Evolutionary conservation across 176 grass and related monocot genomes (phyloP).

Genomic region (Pontederia paniculata): DNA sequence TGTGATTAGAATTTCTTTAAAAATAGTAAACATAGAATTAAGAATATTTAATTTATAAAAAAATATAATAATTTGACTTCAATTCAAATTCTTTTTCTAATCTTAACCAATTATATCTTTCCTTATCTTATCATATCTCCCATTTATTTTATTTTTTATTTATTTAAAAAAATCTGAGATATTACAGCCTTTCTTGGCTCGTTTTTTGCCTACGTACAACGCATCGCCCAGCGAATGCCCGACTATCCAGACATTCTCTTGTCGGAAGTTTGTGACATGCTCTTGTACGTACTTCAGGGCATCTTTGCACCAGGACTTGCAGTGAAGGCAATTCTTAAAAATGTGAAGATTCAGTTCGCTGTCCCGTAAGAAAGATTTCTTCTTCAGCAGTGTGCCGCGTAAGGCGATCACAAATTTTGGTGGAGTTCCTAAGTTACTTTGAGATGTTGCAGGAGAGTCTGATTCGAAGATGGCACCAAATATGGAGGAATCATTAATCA

Average conservation of each 20-base stretch:
- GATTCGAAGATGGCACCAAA: slow-evolving; percentile 25
- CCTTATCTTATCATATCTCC: no score
- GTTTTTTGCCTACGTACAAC: slow-evolving; percentile 20
- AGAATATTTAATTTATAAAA: no score
- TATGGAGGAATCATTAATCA: slow-evolving; percentile 33
- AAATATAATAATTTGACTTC: no score
- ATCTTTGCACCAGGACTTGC: slow-evolving; percentile 14
- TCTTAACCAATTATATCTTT: no score
- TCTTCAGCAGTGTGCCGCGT: not conserved
- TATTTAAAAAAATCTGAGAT: no score
- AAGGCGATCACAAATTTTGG: no score
- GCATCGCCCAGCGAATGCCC: slow-evolving; percentile 34
- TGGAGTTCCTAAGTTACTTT: no score
- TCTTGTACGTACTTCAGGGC: slow-evolving; percentile 12
- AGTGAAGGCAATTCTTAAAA: slow-evolving; percentile 7
- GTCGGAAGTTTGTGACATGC: slow-evolving; percentile 18
- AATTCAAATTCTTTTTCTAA: no score
- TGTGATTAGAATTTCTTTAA: no score
- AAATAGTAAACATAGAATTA: no score
- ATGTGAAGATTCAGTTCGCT: slow-evolving; percentile 18
- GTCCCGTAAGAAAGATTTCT: slow-evolving; percentile 17
- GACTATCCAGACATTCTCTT: slow-evolving; percentile 23
- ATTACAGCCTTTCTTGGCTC: slow-evolving; percentile 21
- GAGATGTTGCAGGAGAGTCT: not conserved
- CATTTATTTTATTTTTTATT: no score